These are phyloP conservation scores for Cyberlindnera xylosilytica DNA, from an alignment of 805 yeast genomes.

Conservation along the genomic window DNA sequence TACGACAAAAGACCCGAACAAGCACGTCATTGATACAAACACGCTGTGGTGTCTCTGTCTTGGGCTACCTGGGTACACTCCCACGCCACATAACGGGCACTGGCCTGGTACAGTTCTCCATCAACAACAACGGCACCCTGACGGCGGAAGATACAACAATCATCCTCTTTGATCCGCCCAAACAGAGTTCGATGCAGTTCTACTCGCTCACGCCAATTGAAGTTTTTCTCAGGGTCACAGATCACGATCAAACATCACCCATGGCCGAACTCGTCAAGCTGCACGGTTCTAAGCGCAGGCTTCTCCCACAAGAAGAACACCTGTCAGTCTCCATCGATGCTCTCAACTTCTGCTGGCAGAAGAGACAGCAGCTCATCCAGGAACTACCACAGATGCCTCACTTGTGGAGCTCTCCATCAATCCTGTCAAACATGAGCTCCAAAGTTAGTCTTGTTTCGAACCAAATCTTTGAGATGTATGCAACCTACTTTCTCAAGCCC, in stretches of 20 bases:
- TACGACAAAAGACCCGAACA: neutral
- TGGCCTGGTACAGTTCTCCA: neutral
- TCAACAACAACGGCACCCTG: neutral
- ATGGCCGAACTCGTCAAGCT: conserved; percentile 6
- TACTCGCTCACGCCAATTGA: conserved; percentile 72
- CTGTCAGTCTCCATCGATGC: conserved; percentile 13
- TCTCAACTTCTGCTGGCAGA: conserved; percentile 21
- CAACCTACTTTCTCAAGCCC: conserved; percentile 15
- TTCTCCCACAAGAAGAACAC: conserved; percentile 9
- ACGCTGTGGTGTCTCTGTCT: neutral
- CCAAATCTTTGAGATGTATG: neutral
- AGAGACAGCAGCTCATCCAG: conserved; percentile 11
- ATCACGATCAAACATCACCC: neutral
- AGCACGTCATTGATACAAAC: neutral
- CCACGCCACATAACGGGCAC: neutral
- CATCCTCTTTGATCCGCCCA: conserved; percentile 68
- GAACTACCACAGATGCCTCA: conserved; percentile 14
- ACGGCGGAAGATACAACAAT: conserved; percentile 26
- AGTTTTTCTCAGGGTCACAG: conserved; percentile 43
- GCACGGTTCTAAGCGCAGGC: conserved; percentile 9
- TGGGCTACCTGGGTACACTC: conserved; percentile 12
- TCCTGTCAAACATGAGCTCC: neutral
- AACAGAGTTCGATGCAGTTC: conserved; percentile 67
- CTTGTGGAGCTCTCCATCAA: conserved; percentile 16
- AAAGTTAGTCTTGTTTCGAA: neutral